Conservation (phyloP, 495 filamentous ascomycete species). For the Achaetomiella virescens region DNA sequence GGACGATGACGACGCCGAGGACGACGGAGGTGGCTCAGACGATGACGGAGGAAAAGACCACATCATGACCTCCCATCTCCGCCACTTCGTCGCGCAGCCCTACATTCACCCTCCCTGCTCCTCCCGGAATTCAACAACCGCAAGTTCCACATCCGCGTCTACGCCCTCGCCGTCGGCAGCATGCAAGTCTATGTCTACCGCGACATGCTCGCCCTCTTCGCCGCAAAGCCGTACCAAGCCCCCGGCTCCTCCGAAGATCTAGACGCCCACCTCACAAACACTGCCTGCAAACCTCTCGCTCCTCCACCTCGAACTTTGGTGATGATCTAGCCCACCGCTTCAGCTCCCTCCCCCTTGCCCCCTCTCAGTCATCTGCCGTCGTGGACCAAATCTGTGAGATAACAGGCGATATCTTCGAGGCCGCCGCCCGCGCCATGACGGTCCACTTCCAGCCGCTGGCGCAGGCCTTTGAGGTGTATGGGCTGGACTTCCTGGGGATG, state of each 20-base stretch:
- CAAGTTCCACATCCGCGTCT: constrained; percentile 94
- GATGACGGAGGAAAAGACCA: constrained; percentile 34
- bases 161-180: constrained; percentile 73
- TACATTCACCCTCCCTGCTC: constrained; percentile 85
- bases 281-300: constrained; percentile 68
- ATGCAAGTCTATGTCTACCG: constrained; percentile 81
- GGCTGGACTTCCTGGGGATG: constrained; percentile 86
- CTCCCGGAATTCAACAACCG: constrained; percentile 53
- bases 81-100: constrained; percentile 93
- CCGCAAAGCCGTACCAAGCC: constrained; percentile 56
- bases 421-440: constrained; percentile 72
- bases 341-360: constrained; percentile 52
- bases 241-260: constrained; percentile 48
- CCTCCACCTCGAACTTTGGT: not conserved
- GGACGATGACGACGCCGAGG: constrained; percentile 35
- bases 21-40: constrained; percentile 11
- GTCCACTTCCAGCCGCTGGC: constrained; percentile 86
- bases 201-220: constrained; percentile 89
- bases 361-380: constrained; percentile 36
- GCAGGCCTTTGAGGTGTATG: constrained; percentile 87
- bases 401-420: constrained; percentile 74
- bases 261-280: constrained; percentile 84
- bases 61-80: constrained; percentile 81
- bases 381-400: constrained; percentile 66
- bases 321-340: constrained; percentile 54